These are phyloP conservation scores for Cardamine resedifolia DNA, from an alignment of 345 rosid species.

Conservation along the genomic window DNA sequence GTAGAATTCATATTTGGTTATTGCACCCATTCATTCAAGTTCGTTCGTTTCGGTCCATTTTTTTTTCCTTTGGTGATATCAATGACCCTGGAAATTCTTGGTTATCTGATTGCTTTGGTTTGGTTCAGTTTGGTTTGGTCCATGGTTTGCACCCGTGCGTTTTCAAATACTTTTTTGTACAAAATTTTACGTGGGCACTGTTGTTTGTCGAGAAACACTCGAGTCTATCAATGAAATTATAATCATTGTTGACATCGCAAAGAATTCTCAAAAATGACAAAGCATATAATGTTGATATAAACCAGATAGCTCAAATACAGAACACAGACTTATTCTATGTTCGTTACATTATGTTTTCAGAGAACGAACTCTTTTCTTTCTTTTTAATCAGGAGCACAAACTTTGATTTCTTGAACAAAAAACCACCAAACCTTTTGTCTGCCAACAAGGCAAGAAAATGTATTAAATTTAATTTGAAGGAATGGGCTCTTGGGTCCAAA, in stretches of 20 bases:
- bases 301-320: constrained; percentile 3
- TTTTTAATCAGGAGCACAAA: background rate
- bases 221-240: background rate
- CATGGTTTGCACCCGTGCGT: background rate
- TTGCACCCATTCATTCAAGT: constrained; percentile 3
- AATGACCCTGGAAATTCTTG: background rate
- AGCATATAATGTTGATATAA: background rate
- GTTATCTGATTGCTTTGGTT: background rate
- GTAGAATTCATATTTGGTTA: constrained; percentile 19
- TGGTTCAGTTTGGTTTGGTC: background rate
- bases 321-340: constrained; percentile 10
- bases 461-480: background rate
- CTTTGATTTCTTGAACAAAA: background rate
- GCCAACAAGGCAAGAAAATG: background rate
- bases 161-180: no score
- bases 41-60: background rate
- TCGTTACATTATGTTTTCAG: constrained; percentile 1
- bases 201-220: background rate
- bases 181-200: background rate
- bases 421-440: constrained; percentile 16
- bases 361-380: background rate
- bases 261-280: background rate
- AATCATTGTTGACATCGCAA: background rate
- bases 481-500: constrained; percentile 12
- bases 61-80: no score